Percentiles rank a stretch among this genome's conserved stretches.
Evolutionary conservation across 2,329 filamentous ascomycete genomes (phyloP).

Genomic region (Trichophyton benhamiae): DNA sequence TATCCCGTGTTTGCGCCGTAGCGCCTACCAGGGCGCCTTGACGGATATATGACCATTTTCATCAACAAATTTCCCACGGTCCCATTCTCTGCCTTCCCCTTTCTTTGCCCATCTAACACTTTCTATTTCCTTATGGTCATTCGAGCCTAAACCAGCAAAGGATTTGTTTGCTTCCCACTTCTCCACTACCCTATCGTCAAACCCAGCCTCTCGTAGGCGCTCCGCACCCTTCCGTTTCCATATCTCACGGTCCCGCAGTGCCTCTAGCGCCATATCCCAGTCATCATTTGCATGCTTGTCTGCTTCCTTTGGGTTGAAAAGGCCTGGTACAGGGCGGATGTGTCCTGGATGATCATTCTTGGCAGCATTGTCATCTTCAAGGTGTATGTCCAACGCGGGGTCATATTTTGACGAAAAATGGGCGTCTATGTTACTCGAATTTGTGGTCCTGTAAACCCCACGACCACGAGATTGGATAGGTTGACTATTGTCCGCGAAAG

Average conservation of each 20-base stretch:
- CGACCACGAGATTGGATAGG: conserved; percentile 53
- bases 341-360: conserved; percentile 42
- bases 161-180: conserved; percentile 55
- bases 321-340: conserved; percentile 25
- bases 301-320: conserved; percentile 22
- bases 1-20: background rate
- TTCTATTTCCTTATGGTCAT: conserved; percentile 43
- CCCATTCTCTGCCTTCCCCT: conserved; percentile 57
- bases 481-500: conserved; percentile 28
- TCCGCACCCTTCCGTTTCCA: conserved; percentile 66
- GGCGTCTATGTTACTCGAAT: conserved; percentile 58
- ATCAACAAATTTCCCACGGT: conserved; percentile 50
- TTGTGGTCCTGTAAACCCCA: conserved; percentile 45
- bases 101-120: conserved; percentile 61
- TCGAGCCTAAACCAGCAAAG: conserved; percentile 33
- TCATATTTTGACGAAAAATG: conserved; percentile 61
- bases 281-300: conserved; percentile 39
- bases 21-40: conserved; percentile 36
- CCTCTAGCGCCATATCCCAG: conserved; percentile 72
- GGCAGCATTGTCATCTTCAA: conserved; percentile 41
- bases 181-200: conserved; percentile 60
- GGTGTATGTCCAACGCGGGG: conserved; percentile 35
- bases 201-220: conserved; percentile 63
- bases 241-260: conserved; percentile 63
- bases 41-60: conserved; percentile 43